A percentile compares a stretch with the other conserved stretches of the same genome.
These are phyloP conservation scores for Ganoderma lingzhi DNA, from an alignment of 1,284 basidiomycete species.

Conservation along the genomic window DNA sequence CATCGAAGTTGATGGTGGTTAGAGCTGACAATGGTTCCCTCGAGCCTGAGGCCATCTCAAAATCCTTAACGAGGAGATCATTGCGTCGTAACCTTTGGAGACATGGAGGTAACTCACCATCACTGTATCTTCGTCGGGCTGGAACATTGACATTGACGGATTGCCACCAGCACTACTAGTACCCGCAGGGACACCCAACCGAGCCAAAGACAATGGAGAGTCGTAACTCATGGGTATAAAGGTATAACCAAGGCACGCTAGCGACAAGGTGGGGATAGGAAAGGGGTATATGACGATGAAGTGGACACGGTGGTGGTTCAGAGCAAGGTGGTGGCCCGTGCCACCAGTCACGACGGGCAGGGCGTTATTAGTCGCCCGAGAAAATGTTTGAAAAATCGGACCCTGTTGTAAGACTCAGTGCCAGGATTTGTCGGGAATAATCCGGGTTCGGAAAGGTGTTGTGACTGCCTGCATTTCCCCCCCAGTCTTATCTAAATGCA, in stretches of 20 bases:
- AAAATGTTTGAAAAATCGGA: too few relatives aligned
- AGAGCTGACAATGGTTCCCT: neutral
- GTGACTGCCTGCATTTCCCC: too few relatives aligned
- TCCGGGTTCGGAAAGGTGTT: too few relatives aligned
- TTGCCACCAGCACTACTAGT: too few relatives aligned
- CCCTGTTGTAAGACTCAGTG: too few relatives aligned
- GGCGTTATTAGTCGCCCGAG: too few relatives aligned
- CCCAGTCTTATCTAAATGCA: too few relatives aligned
- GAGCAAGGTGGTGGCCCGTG: neutral
- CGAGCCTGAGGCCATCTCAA: neutral
- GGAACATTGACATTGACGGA: too few relatives aligned
- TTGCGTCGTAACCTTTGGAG: neutral
- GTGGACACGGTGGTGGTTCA: neutral
- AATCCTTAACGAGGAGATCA: neutral
- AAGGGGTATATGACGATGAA: neutral
- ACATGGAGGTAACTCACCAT: neutral
- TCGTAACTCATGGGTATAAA: too few relatives aligned
- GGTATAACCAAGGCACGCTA: neutral
- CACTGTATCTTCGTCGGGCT: neutral
- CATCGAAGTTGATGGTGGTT: slow-evolving; percentile 17
- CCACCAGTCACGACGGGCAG: too few relatives aligned
- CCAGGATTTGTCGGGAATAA: too few relatives aligned
- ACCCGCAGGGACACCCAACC: neutral
- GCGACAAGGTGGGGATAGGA: too few relatives aligned
- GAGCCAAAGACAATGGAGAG: neutral